Evolutionary conservation across 768 basidiomycete genomes (phyloP).

Genomic region (Suillus lakei): DNA sequence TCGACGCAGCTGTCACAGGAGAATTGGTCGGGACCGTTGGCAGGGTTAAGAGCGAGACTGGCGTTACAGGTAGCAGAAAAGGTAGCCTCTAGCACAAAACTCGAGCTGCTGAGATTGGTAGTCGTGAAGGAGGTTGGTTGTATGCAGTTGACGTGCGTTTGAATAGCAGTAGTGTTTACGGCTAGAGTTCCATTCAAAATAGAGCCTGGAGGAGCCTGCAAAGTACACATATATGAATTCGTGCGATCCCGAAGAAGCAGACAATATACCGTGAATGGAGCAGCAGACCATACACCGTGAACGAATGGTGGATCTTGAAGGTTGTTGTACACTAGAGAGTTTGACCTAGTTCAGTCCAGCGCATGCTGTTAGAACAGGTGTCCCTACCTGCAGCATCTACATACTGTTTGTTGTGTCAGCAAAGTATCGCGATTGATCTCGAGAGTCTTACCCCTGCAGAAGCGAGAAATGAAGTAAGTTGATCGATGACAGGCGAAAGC

Average conservation of each 20-base stretch:
- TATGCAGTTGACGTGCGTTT: conserved; percentile 52
- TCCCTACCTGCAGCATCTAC: conserved; percentile 31
- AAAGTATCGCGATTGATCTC: not conserved
- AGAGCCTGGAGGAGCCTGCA: conserved; percentile 46
- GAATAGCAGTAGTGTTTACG: conserved; percentile 54
- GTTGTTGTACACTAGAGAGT: conserved; percentile 34
- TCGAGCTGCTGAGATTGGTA: conserved; percentile 19
- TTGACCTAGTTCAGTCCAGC: conserved; percentile 4
- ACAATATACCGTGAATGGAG: conserved; percentile 51
- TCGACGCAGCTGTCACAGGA: conserved; percentile 48
- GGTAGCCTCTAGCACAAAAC: conserved; percentile 46
- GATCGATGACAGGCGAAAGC: conserved; percentile 46
- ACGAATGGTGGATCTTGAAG: conserved; percentile 66
- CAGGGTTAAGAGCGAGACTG: conserved; percentile 42
- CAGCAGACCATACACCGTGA: conserved; percentile 53
- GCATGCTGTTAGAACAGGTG: not conserved
- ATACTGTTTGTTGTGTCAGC: conserved; percentile 38
- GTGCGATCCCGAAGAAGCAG: too few species aligned
- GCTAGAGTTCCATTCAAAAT: conserved; percentile 57
- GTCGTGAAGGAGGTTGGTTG: conserved; percentile 39
- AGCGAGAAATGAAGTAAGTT: conserved; percentile 59
- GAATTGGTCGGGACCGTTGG: conserved; percentile 49
- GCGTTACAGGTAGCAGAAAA: conserved; percentile 53
- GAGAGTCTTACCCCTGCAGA: conserved; percentile 55
- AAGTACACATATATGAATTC: not conserved